Conservation (phyloP, 352 stramenopile species). For the Globisporangium uncinulatum region DNA sequence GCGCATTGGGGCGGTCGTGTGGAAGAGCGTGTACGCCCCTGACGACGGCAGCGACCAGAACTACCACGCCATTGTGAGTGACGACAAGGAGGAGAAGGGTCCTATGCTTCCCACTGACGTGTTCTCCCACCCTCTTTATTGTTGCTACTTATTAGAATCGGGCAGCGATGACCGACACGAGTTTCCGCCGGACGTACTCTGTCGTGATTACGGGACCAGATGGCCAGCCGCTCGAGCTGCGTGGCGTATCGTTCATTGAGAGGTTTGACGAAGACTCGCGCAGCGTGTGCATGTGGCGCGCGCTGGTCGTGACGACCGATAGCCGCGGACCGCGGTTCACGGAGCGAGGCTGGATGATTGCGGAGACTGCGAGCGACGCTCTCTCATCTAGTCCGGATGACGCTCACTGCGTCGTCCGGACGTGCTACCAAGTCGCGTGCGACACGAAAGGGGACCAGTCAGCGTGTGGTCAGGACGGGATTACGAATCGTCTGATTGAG, state of each 20-base stretch:
- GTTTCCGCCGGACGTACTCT: conserved; percentile 12
- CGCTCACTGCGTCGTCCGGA: neutral
- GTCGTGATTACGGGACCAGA: conserved; percentile 4
- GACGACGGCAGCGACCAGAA: too few relatives aligned
- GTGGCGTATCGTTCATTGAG: conserved; percentile 7
- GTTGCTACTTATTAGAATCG: too few relatives aligned
- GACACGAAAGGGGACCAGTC: neutral
- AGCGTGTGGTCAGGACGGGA: neutral
- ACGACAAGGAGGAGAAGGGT: too few relatives aligned
- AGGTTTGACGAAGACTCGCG: conserved; percentile 7
- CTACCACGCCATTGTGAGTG: too few relatives aligned
- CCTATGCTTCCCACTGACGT: too few relatives aligned
- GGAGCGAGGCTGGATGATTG: conserved; percentile 12
- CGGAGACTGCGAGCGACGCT: neutral
- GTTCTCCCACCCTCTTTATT: too few relatives aligned
- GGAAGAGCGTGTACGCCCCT: too few relatives aligned
- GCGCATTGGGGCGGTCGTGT: too few relatives aligned
- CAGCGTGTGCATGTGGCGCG: conserved; percentile 5
- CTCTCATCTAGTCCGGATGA: too few relatives aligned
- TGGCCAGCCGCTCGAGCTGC: conserved; percentile 2
- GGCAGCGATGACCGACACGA: conserved; percentile 1
- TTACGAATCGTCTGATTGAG: conserved; percentile 6
- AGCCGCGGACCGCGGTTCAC: conserved; percentile 3
- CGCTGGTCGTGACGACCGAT: neutral
- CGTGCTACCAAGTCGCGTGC: conserved; percentile 12